A percentile compares a stretch with the other conserved stretches of the same genome.
These are phyloP conservation scores for Colletotrichum falcatum DNA, from an alignment of 2,329 filamentous ascomycete species.

Conservation along the genomic window DNA sequence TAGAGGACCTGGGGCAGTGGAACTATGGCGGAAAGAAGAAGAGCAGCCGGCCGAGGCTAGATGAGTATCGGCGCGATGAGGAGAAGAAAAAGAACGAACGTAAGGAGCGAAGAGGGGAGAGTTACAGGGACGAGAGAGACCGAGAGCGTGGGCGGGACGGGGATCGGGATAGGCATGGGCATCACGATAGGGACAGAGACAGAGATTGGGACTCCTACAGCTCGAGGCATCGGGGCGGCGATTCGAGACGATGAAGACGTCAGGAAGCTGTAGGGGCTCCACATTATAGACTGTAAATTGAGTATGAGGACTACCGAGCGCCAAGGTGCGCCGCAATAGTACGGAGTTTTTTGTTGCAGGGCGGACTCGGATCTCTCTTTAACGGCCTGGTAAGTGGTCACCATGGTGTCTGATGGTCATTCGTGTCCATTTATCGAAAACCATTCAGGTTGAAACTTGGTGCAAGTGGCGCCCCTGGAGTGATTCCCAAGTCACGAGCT, in stretches of 20 bases:
- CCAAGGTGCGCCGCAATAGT: background rate
- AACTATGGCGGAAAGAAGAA: constrained; percentile 72
- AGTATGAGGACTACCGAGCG: background rate
- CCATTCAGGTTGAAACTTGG: background rate
- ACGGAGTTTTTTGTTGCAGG: background rate
- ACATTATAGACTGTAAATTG: background rate
- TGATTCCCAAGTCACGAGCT: background rate
- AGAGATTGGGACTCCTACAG: constrained; percentile 32
- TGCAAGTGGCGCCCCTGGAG: background rate
- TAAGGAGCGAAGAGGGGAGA: constrained; percentile 48
- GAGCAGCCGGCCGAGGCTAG: constrained; percentile 58
- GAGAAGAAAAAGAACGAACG: constrained; percentile 54
- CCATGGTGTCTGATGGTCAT: background rate
- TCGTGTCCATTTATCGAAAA: too few relatives aligned
- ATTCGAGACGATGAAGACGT: constrained; percentile 32
- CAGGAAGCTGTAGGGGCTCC: background rate
- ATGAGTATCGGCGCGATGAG: constrained; percentile 58
- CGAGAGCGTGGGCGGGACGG: constrained; percentile 51
- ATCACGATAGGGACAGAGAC: constrained; percentile 46
- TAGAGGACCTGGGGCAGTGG: constrained; percentile 83
- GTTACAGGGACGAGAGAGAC: constrained; percentile 56
- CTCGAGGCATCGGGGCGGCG: constrained; percentile 36
- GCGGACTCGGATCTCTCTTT: background rate
- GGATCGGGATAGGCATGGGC: constrained; percentile 45
- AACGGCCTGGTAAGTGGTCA: background rate